Base-by-base conservation (phyloP, 371 early-diverging fungal species). In the Saksenaea vasiformis region DNA sequence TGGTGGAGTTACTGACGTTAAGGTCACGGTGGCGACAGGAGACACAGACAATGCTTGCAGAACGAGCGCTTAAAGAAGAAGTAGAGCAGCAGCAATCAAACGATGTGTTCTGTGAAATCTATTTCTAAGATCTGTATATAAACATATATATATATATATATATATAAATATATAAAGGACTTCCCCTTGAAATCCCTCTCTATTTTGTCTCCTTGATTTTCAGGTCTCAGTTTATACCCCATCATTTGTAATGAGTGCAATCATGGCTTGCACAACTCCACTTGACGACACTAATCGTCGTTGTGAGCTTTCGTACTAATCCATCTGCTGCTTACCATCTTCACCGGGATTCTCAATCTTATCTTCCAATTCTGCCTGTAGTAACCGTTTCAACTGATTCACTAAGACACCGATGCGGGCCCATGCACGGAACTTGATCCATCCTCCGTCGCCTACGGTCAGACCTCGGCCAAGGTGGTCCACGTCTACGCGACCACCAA, bases 381-480 rank as follows among this genome's bases (percentile, higher is more conserved):
- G 69, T 53, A 92, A 67, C 47, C 80, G 67, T 37, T 91, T 86
- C 22, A 95, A 63, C 17, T 89, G 91, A 64, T 90, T 89, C 24
- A 92, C 89, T 17, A 95, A 78, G 2, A 90, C 91, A 5, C 90
- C 91, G 47, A 93, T 88, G 35, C 94, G 77, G 11, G 93, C 90
- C 87, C 91, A 93, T 14, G 93, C 91, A 38, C 89, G 82, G 67
- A 93, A 82, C 64, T 84, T 81, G 47, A 85, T 73, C 75, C 85
- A 84, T 22, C 85, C 86, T 44, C 80, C 86, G 5, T 80, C 71
- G 34, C 83, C 85, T 36, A 88, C 80, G 57, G 68, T 69, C 15
- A 90, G 65, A 3, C 89, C 86, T 34, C 88, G 79, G 0, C 87
- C 89, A 11, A 85, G 68, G 67, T 89, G 88, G 68, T 92, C 92